phyloP scores from a whole-genome alignment of 208 protist species.

The Acanthamoeba sp. region DNA sequence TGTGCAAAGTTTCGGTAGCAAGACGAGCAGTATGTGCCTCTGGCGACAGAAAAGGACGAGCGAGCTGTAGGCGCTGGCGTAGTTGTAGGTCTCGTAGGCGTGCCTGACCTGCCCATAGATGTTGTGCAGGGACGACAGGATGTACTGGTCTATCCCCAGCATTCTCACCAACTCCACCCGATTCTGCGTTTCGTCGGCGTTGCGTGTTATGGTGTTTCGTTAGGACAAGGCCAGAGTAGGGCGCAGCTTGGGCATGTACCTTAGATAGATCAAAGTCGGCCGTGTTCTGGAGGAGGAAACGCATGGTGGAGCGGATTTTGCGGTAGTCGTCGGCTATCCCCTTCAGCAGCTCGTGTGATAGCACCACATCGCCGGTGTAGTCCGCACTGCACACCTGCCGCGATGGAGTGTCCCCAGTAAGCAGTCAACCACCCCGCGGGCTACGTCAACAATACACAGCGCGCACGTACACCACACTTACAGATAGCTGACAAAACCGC shows the following conservation, averaged over 20 bases:
- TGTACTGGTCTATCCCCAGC: conserved; percentile 27
- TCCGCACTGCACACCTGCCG: conserved; percentile 17
- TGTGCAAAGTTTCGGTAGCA: no score
- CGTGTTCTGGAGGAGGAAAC: conserved; percentile 8
- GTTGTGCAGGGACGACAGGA: neutral
- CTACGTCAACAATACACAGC: no score
- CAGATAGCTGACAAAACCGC: neutral
- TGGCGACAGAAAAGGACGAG: conserved; percentile 28
- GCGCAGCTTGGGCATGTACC: neutral
- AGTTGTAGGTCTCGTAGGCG: conserved; percentile 49
- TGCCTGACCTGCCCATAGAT: neutral
- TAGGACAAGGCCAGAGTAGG: neutral
- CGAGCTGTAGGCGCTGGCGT: neutral
- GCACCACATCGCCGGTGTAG: neutral
- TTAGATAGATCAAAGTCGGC: conserved; percentile 1
- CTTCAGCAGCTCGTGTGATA: neutral
- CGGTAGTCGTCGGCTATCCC: conserved; percentile 16
- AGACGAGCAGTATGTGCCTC: neutral
- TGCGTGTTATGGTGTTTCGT: neutral
- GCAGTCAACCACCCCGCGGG: neutral
- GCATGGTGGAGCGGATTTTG: neutral
- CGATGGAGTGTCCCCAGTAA: neutral
- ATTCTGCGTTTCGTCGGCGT: neutral
- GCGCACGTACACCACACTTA: no score
- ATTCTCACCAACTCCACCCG: neutral